Base-by-base conservation (phyloP, 208 protist species). In the Trypanosomatidae sp. region DNA sequence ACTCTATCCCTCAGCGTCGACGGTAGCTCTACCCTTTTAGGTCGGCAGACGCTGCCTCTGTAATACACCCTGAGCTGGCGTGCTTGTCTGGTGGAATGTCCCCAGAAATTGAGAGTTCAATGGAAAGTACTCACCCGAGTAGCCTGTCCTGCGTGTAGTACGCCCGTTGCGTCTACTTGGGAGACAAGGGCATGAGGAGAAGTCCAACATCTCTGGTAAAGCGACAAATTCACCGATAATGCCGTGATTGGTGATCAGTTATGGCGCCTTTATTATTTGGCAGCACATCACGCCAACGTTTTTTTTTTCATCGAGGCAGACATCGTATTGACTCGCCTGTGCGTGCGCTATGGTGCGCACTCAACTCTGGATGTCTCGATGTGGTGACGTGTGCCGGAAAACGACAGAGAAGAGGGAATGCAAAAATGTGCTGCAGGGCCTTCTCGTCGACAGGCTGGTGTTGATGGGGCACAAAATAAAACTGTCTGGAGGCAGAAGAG, bases 141-240 rank as follows among this genome's bases (percentile, higher is more conserved):
- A 87, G 73, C 69, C 94, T 95, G 41, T 97, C 94, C 67, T 91
- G 83, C 2, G 91, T 71, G 73, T 95, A 82, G 76, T 91, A 95
- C 6, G 92, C 74, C 9, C 90, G 69, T 49, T 84, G 82, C 50
- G 86, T 80, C 39, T 92, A 82, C 74, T 94, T 93, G 22, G 83
- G 81, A 3, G 96, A 79, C 0, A 97, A 76, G 47, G 95, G 75
- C 56, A 85, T 88, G 39, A 84, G 74, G 17, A 94, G 62, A 30
- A 96, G 69, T 53, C 81, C 83, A 46, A 88, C 70, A 53, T 94
- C 84, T 10, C 91, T 87, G 8, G 69, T 67, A 65, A 75, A 91
- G 69, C 83, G 79, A 6, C 22, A 65, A 92, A 96, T 13, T 74
- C 72, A n/a, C 71, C 39, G 43, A 96, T 73, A 2, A 96, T 75